These are phyloP conservation scores for Exophiala sideris DNA, from an alignment of 2,329 filamentous ascomycete genomes.

Conservation along the genomic window DNA sequence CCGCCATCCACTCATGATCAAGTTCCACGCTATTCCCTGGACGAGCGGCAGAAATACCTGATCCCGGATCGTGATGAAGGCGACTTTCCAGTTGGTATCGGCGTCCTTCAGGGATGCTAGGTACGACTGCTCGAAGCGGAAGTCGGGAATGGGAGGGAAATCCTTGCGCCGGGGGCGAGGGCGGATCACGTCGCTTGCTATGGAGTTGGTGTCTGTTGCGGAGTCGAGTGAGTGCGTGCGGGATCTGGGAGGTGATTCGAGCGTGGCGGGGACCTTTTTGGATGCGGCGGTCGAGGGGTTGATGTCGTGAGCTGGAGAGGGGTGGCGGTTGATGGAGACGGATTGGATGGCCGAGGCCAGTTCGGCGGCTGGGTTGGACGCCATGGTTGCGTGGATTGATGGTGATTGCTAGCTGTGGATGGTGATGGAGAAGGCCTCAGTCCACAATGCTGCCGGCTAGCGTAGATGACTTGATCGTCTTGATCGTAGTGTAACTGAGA, in stretches of 20 bases:
- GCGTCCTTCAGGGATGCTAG: slow-evolving; percentile 80
- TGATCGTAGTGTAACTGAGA: too few species aligned
- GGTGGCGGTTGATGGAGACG: slow-evolving; percentile 69
- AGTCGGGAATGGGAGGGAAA: slow-evolving; percentile 74
- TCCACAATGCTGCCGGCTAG: not conserved
- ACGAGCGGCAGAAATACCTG: slow-evolving; percentile 80
- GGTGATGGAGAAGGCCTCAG: not conserved
- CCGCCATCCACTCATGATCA: slow-evolving; percentile 82
- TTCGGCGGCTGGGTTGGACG: slow-evolving; percentile 59
- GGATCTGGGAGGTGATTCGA: slow-evolving; percentile 26
- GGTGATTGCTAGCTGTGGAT: not conserved
- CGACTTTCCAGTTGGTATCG: slow-evolving; percentile 73
- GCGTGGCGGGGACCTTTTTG: slow-evolving; percentile 58
- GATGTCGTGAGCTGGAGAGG: slow-evolving; percentile 70
- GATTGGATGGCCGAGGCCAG: slow-evolving; percentile 77
- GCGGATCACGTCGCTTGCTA: slow-evolving; percentile 47
- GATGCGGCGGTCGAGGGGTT: slow-evolving; percentile 76
- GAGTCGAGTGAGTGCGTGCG: slow-evolving; percentile 42
- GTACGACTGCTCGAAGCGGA: slow-evolving; percentile 98
- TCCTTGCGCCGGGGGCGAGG: slow-evolving; percentile 37
- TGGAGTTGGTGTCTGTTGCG: slow-evolving; percentile 40
- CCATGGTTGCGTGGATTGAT: slow-evolving; percentile 42
- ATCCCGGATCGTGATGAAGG: slow-evolving; percentile 81
- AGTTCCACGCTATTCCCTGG: slow-evolving; percentile 85
- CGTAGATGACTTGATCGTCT: too few species aligned